Base-by-base conservation (phyloP, 1,284 basidiomycete genomes). In the Erythrobasidium hasegawianum region DNA sequence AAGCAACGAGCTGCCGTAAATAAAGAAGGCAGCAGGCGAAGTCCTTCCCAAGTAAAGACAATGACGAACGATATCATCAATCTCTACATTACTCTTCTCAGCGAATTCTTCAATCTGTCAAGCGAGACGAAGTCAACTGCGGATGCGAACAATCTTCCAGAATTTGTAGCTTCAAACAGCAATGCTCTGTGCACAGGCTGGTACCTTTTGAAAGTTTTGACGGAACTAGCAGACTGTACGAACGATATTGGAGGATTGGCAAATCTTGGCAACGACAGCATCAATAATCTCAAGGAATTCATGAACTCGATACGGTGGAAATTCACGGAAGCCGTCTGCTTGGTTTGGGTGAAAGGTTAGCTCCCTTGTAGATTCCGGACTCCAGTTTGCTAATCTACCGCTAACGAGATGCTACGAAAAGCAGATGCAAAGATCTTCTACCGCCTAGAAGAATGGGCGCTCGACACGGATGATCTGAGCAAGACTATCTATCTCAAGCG, bases 1-100 rank as follows among this genome's bases (percentile, higher is more conserved):
- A 8, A 13, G 22, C 52, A 53, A 18, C 50, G 50, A 56, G 71
- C 20, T 2, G 49, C 59, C 47, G 67, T 38, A 26, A 20, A 22
- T 38, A 33, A 29, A 55, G 38, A 38, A 45, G 57, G 29, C 22
- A 59, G 40, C 14, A 49, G 52, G 60, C 65, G 33, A 60, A 67
- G 57, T 68, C 84, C 90, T 0, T 82, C 86, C 0, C 90, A 96
- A 77, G 90, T 89, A 74, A 84, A 86, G 24, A 86, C 86, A 1
- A 97, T 98, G 92, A 90, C 90, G 0, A 81, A 89, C 16, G 94
- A 97, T 73, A 86, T 96, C 60, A 82, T 97, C 71, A 89, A 89
- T 73, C 83, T 88, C 27, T 98, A 95, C 79, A 87, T 91, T 68
- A 84, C 87, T 2, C 82, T 89, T 9, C 79, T 98, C 29, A 93